These are phyloP conservation scores for Chrysanthemum makinoi DNA, from an alignment of 129 eudicot species.

Conservation along the genomic window DNA sequence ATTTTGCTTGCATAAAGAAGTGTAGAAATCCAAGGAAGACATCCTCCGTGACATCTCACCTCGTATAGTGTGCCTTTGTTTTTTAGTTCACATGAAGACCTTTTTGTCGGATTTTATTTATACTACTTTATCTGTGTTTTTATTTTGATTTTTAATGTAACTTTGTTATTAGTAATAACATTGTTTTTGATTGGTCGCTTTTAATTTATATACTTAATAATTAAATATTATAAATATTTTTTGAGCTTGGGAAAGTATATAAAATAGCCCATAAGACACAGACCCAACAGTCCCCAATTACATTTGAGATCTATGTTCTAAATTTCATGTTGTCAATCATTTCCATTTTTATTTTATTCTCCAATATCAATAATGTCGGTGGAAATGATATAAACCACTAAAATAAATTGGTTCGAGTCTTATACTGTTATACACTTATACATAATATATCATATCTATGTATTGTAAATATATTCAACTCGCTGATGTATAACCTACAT, in stretches of 20 bases:
- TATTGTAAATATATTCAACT: too few species aligned
- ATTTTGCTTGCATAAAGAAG: not conserved
- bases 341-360: constrained; percentile 19
- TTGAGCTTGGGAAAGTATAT: not conserved
- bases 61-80: constrained; percentile 33
- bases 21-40: constrained; percentile 27
- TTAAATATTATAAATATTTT: not conserved
- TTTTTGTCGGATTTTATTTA: constrained; percentile 27
- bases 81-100: constrained; percentile 23
- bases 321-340: constrained; percentile 41
- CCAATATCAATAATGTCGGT: constrained; percentile 26
- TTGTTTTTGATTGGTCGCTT: not conserved
- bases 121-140: not conserved
- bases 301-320: constrained; percentile 33
- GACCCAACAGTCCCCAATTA: constrained; percentile 21
- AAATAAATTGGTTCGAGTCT: not conserved
- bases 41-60: constrained; percentile 38
- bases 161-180: not conserved
- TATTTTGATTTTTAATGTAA: not conserved
- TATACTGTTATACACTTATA: too few species aligned
- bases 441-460: too few species aligned
- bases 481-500: too few species aligned
- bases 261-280: not conserved
- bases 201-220: not conserved
- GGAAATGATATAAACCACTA: constrained; percentile 1